A percentile compares a stretch with the other conserved stretches of the same genome.
Conservation (phyloP, 257 asterid genomes). For the Coffea eugenioides region DNA sequence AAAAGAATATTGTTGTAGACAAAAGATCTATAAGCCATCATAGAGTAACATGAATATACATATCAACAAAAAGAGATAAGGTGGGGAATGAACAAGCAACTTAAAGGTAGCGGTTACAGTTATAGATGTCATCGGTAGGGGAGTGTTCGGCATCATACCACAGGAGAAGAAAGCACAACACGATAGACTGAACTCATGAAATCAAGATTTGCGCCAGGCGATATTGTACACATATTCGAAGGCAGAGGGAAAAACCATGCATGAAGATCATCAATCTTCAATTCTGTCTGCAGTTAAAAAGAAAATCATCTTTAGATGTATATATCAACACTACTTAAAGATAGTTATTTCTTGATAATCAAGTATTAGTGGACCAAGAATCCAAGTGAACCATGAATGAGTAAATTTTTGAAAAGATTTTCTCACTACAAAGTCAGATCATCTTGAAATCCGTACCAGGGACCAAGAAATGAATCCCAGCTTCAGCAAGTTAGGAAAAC, state of each 20-base stretch:
- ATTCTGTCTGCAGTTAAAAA: conserved; percentile 40
- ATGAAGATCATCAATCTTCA: conserved; percentile 58
- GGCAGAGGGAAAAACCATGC: conserved; percentile 96
- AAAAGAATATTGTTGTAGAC: too few species aligned
- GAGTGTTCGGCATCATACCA: conserved; percentile 46
- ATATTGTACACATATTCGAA: conserved; percentile 53
- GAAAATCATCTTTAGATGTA: conserved; percentile 3
- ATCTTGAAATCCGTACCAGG: neutral
- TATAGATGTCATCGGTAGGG: neutral
- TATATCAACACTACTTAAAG: neutral
- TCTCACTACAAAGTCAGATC: neutral
- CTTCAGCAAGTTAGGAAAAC: neutral
- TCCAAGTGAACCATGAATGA: neutral
- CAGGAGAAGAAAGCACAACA: conserved; percentile 82
- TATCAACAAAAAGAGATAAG: neutral
- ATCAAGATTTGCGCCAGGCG: conserved; percentile 87
- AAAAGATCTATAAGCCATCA: neutral
- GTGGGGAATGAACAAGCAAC: neutral
- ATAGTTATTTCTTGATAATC: neutral
- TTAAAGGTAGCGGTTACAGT: too few species aligned
- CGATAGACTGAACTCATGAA: conserved; percentile 64
- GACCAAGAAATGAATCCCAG: neutral
- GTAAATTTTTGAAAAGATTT: neutral
- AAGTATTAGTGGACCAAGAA: neutral
- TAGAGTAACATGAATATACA: neutral